Evolutionary conservation across 2,329 filamentous ascomycete genomes (phyloP).

Genomic region (Pseudocercospora fuligena): DNA sequence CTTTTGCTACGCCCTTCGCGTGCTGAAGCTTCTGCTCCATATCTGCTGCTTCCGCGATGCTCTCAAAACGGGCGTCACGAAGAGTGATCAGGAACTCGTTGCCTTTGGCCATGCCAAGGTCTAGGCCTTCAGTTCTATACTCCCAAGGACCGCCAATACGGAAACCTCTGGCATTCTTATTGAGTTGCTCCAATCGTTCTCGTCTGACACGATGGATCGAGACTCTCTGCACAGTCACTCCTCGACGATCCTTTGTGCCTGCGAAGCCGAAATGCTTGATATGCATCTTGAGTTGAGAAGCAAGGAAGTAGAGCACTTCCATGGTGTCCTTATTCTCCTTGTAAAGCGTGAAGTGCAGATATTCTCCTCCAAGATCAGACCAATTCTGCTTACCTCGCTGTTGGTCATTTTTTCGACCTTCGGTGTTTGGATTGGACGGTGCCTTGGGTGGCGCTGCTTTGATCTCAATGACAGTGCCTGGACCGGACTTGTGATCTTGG

Average conservation of each 20-base stretch:
- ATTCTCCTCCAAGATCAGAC: conserved; percentile 74
- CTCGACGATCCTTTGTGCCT: conserved; percentile 88
- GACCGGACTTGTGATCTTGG: conserved; percentile 50
- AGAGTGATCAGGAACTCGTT: conserved; percentile 94
- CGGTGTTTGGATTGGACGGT: conserved; percentile 19
- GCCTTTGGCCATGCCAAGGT: conserved; percentile 81
- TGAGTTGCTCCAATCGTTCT: conserved; percentile 68
- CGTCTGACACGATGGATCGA: conserved; percentile 67
- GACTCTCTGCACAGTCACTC: conserved; percentile 81
- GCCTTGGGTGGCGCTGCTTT: conserved; percentile 49
- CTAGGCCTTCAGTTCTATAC: conserved; percentile 72
- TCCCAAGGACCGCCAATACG: conserved; percentile 75
- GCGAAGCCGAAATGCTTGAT: conserved; percentile 77
- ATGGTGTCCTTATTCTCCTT: conserved; percentile 98
- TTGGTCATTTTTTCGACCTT: conserved; percentile 26
- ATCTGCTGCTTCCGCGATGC: conserved; percentile 41
- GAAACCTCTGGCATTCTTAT: conserved; percentile 64
- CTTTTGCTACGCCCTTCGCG: conserved; percentile 56
- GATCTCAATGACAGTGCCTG: conserved; percentile 68
- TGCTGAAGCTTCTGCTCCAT: conserved; percentile 50
- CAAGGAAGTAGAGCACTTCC: conserved; percentile 80
- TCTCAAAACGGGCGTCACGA: conserved; percentile 75
- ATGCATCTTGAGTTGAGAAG: conserved; percentile 71
- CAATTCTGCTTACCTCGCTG: conserved; percentile 58
- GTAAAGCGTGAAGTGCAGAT: conserved; percentile 88